These are phyloP conservation scores for Acer yangbiense DNA, from an alignment of 345 rosid species.

Conservation along the genomic window DNA sequence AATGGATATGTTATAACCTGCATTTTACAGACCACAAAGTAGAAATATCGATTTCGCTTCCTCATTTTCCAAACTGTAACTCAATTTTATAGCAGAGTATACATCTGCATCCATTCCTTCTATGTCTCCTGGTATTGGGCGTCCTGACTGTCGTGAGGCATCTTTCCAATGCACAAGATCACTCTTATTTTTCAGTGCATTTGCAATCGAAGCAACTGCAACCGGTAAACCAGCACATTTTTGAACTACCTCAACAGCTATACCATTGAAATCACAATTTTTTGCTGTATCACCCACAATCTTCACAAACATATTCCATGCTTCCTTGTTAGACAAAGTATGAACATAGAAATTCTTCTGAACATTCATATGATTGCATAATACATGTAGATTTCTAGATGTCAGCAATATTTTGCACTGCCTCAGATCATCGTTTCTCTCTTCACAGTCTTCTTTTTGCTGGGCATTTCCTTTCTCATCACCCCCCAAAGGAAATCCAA, in stretches of 20 bases:
- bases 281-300: background rate
- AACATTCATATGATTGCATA: slow-evolving; percentile 20
- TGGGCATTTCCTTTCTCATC: background rate
- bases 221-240: slow-evolving; percentile 28
- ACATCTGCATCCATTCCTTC: background rate
- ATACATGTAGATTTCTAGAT: slow-evolving; percentile 10
- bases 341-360: background rate
- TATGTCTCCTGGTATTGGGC: background rate
- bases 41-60: background rate
- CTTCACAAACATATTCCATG: slow-evolving; percentile 11
- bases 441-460: background rate
- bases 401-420: slow-evolving; percentile 35
- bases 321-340: slow-evolving; percentile 9
- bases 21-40: background rate
- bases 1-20: background rate
- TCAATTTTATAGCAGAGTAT: slow-evolving; percentile 1
- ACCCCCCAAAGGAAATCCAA: slow-evolving; percentile 10
- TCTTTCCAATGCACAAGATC: slow-evolving; percentile 6
- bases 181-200: slow-evolving; percentile 8
- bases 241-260: background rate
- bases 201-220: slow-evolving; percentile 18
- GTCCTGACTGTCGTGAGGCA: slow-evolving; percentile 6
- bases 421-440: background rate
- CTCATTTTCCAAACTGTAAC: background rate
- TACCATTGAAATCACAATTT: background rate